Base-by-base conservation (phyloP, 1,284 basidiomycete genomes). In the Ustilago cynodontis region DNA sequence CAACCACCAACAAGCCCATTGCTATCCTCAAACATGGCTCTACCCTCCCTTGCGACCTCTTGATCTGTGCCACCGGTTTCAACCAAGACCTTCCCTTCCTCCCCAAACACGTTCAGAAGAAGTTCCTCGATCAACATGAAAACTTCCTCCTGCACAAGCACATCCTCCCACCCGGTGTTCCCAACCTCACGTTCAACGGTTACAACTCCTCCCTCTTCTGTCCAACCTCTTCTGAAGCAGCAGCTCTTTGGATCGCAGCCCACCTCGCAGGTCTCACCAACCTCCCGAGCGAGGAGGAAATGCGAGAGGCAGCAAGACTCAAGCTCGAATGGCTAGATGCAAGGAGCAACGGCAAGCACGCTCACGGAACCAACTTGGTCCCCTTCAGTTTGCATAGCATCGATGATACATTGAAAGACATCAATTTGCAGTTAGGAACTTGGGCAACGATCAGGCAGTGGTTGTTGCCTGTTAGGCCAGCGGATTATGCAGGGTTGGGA, bases 331-430 rank as follows among this genome's bases (percentile, higher is more conserved):
- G 81, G 81, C 59, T 82, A 22, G 69, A 76, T n/a, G 64, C 70
- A 16, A 64, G 81, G 18, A 69, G 53, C 26, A 68, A 73, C 51
- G 81, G 81, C 20, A 82, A 82, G 51, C 80, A 81, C 37, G 64
- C 71, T 7, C 65, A 73, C 45, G 75, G 75, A 3, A 82, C 80
- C 24, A 82, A 82, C 50, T 54, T 82, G 10, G 81, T 82, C 2
- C 81, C 81, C 9, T 82, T 82, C 57, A 80, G 78, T 29, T 52
- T 82, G 49, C 81, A 82, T 41, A 65, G 68, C 22, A 82, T 82
- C 45, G 81, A 82, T 58, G 81, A 82, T 31, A 78, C 74, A 29
- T 47, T 82, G 18, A 35, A 55, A 3, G 81, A 82, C 37, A 63
- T 78, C 18, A 59, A 64, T n/a, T 52, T 82, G 20, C 33, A 52